phyloP scores from a whole-genome alignment of 139 green algal species.

The Gonium pectorale region DNA sequence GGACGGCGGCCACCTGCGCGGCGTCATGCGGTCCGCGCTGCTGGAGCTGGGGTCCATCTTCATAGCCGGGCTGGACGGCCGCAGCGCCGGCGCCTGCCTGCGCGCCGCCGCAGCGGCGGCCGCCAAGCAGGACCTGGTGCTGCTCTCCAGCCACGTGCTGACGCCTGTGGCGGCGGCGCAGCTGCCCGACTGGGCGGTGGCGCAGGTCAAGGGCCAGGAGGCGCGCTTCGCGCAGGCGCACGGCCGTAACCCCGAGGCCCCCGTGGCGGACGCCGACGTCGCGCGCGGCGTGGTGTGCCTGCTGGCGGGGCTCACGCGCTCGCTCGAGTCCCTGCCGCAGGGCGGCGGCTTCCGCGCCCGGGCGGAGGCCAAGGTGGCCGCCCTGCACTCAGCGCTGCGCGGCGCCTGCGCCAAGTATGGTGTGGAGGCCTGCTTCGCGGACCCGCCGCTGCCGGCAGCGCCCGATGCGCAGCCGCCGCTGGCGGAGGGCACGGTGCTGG shows the following conservation, averaged over 20 bases:
- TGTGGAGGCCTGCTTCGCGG: slow-evolving; percentile 49
- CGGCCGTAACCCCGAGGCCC: background rate
- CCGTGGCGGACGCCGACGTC: slow-evolving; percentile 33
- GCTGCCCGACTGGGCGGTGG: slow-evolving; percentile 56
- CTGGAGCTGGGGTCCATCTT: slow-evolving; percentile 55
- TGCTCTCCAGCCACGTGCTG: slow-evolving; percentile 52
- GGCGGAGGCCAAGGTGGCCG: slow-evolving; percentile 35
- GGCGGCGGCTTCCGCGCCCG: slow-evolving; percentile 20
- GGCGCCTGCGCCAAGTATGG: slow-evolving; percentile 55
- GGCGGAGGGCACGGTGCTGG: slow-evolving; percentile 44
- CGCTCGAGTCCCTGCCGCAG: background rate
- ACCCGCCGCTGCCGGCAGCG: slow-evolving; percentile 44
- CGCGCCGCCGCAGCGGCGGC: slow-evolving; percentile 36
- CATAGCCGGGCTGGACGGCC: slow-evolving; percentile 8
- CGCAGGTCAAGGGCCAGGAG: slow-evolving; percentile 56
- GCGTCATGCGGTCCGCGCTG: slow-evolving; percentile 44
- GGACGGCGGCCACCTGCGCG: slow-evolving; percentile 45
- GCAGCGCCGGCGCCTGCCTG: slow-evolving; percentile 38
- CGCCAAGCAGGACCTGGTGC: slow-evolving; percentile 43
- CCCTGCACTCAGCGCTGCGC: slow-evolving; percentile 34
- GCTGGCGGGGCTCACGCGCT: slow-evolving; percentile 19
- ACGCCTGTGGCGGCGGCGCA: slow-evolving; percentile 35
- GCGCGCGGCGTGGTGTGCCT: slow-evolving; percentile 53
- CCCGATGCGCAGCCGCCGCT: background rate
- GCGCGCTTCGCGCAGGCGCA: background rate